Conservation (phyloP, 331 rosid genomes). For the Prunus yedoensis region DNA sequence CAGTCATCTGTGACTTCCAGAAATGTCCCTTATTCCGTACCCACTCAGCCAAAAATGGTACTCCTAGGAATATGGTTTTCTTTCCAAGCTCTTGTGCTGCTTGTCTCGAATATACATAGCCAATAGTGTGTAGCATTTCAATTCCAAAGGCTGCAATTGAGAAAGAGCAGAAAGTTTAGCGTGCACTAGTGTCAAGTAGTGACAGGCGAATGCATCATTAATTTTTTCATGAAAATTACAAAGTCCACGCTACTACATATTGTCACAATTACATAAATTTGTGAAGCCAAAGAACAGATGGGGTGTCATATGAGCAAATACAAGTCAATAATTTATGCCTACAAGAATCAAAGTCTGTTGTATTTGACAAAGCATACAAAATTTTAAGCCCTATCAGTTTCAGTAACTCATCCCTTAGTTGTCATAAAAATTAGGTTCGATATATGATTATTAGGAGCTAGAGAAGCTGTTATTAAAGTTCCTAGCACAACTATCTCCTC, state of each 20-base stretch:
- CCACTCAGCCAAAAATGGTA: constrained; percentile 95
- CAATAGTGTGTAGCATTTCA: constrained; percentile 69
- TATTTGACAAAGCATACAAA: not conserved
- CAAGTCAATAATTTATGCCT: not conserved
- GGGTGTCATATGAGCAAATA: not conserved
- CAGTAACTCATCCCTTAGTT: not conserved
- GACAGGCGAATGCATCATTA: not conserved
- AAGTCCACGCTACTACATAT: not conserved
- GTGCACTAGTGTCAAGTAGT: too few species aligned
- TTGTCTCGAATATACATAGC: constrained; percentile 81
- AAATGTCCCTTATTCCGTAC: constrained; percentile 87
- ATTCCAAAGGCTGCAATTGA: constrained; percentile 70
- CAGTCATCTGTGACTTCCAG: constrained; percentile 89
- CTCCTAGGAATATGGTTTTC: constrained; percentile 80
- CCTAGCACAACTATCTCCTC: too few species aligned
- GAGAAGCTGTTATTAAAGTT: too few species aligned
- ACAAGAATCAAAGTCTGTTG: not conserved
- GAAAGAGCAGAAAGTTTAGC: constrained; percentile 1
- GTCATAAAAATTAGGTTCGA: too few species aligned
- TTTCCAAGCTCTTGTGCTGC: constrained; percentile 96
- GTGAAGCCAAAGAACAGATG: not conserved
- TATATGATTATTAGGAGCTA: too few species aligned
- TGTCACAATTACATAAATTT: not conserved
- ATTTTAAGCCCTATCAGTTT: not conserved
- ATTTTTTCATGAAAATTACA: not conserved